Percentiles rank a stretch among this genome's conserved stretches.
Conservation (phyloP, 108 stramenopile genomes). For the Pinguiococcus pyrenoidosus region DNA sequence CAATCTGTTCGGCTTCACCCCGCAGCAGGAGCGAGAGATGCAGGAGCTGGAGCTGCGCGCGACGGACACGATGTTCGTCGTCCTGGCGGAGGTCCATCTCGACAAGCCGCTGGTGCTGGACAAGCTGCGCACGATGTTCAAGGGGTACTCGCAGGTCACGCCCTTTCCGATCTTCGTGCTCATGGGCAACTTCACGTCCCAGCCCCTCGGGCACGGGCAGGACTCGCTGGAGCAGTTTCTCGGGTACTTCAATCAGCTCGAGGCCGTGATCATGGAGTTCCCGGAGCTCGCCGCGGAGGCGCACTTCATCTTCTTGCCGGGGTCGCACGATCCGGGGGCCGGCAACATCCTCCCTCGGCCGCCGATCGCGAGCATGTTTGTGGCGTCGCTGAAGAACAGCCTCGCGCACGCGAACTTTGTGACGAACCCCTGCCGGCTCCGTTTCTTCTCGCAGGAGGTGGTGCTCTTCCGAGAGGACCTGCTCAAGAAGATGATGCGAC, state of each 20-base stretch:
- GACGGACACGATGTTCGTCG: constrained; percentile 56
- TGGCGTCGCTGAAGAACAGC: constrained; percentile 27
- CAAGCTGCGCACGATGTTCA: constrained; percentile 56
- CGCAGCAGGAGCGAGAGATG: constrained; percentile 45
- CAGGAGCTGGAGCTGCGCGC: constrained; percentile 40
- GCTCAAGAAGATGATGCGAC: constrained; percentile 55
- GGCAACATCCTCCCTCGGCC: constrained; percentile 49
- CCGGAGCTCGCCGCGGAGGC: constrained; percentile 45
- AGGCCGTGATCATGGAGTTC: constrained; percentile 43
- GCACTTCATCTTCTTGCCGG: constrained; percentile 74
- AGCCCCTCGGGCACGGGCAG: constrained; percentile 26
- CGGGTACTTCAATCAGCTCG: constrained; percentile 50
- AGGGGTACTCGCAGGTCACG: constrained; percentile 43
- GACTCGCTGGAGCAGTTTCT: constrained; percentile 36
- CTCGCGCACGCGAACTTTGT: constrained; percentile 16
- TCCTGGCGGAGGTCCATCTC: constrained; percentile 68
- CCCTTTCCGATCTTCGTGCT: constrained; percentile 61
- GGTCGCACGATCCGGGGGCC: constrained; percentile 61
- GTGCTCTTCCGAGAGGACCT: constrained; percentile 78
- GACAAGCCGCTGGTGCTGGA: constrained; percentile 67
- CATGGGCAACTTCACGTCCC: constrained; percentile 82
- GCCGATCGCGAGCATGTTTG: constrained; percentile 47
- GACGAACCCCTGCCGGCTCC: constrained; percentile 68
- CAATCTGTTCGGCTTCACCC: constrained; percentile 50
- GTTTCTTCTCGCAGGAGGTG: constrained; percentile 67